phyloP scores from a whole-genome alignment of 192 early-diverging fungal genomes.

The Linnemannia hyalina region DNA sequence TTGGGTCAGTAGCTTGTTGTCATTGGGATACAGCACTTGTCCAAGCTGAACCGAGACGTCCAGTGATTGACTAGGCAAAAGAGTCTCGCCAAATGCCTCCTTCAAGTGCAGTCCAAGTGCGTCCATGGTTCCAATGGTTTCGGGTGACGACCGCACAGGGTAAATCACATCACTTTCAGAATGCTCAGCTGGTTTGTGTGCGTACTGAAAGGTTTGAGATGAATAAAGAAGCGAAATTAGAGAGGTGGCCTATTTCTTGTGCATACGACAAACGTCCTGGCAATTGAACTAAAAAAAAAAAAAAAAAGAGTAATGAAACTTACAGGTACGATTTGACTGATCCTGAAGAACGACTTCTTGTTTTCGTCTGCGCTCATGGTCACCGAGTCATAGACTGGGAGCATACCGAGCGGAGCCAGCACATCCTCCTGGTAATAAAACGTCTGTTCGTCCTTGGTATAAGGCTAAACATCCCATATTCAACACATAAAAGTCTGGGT shows the following conservation, averaged over 20 bases:
- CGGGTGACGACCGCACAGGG: slow-evolving; percentile 22
- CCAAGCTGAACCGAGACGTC: slow-evolving; percentile 35
- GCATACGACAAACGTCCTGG: neutral
- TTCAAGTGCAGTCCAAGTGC: slow-evolving; percentile 13
- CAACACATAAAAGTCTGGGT: neutral
- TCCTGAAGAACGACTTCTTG: slow-evolving; percentile 32
- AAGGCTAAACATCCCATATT: neutral
- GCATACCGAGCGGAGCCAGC: slow-evolving; percentile 25
- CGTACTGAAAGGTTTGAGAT: neutral
- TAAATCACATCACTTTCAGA: neutral
- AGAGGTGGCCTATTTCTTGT: neutral
- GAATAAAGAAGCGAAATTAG: neutral
- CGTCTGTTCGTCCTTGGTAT: slow-evolving; percentile 1
- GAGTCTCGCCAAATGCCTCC: neutral
- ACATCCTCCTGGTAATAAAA: slow-evolving; percentile 33
- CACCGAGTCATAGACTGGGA: slow-evolving; percentile 38
- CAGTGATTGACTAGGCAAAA: neutral
- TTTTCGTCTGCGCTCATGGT: slow-evolving; percentile 31
- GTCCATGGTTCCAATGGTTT: slow-evolving; percentile 10
- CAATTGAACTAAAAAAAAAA: neutral
- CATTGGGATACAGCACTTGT: slow-evolving; percentile 40
- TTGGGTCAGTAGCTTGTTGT: neutral
- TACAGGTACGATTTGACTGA: slow-evolving; percentile 32
- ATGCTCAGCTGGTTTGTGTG: neutral
- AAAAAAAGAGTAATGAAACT: neutral